A percentile compares a stretch with the other conserved stretches of the same genome.
Evolutionary conservation across 1,139 yeast species (phyloP).

Genomic region (Protomyces inouyei): DNA sequence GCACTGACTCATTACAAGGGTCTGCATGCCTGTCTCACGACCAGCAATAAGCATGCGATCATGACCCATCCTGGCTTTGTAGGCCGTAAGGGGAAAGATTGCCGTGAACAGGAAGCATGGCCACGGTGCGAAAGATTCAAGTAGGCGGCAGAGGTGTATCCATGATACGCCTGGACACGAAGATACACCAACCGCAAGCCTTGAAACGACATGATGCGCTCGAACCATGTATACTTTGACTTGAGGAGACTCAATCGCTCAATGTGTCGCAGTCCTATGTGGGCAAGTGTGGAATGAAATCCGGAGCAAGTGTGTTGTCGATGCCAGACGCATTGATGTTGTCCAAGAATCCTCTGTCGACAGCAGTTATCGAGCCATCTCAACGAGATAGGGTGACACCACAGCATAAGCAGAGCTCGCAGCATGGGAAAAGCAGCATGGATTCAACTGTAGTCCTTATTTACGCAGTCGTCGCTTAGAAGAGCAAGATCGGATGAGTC

Average conservation of each 20-base stretch:
- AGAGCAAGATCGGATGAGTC: not conserved
- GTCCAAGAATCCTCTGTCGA: not conserved
- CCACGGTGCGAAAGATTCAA: too few species aligned
- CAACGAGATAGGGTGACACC: not conserved
- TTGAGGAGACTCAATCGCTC: too few species aligned
- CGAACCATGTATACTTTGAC: too few species aligned
- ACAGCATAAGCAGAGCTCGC: not conserved
- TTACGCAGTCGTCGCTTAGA: not conserved
- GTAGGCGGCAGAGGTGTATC: too few species aligned
- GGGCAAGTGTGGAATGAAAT: not conserved
- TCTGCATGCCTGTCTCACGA: too few species aligned
- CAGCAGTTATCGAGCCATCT: not conserved
- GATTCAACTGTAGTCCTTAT: not conserved
- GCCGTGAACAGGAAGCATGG: too few species aligned
- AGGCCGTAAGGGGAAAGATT: too few species aligned
- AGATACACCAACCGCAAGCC: not conserved
- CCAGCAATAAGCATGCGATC: too few species aligned
- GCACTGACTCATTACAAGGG: too few species aligned
- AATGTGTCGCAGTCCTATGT: too few species aligned
- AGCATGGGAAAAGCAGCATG: not conserved
- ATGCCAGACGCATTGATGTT: not conserved
- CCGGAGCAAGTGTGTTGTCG: not conserved
- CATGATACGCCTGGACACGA: too few species aligned
- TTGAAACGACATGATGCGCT: not conserved
- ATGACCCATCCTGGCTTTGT: too few species aligned